Conservation (phyloP, 2,329 filamentous ascomycete genomes). For the Paecilomyces sp. region DNA sequence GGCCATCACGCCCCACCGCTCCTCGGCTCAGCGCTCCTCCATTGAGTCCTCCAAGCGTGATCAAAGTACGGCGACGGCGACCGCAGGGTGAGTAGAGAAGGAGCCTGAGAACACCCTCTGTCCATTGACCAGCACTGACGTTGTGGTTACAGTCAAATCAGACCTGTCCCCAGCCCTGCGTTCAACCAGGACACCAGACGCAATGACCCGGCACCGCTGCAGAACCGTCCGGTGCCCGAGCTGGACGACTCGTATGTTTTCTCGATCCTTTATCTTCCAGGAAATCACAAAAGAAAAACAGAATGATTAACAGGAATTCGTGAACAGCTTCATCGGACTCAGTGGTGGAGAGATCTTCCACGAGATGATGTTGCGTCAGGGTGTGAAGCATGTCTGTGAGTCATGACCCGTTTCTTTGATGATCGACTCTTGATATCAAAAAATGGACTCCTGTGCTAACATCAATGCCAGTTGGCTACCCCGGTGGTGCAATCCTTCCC, state of each 20-base stretch:
- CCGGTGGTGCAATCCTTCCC: conserved; percentile 91
- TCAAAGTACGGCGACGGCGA: conserved; percentile 43
- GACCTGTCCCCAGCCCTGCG: conserved; percentile 57
- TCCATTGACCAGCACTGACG: not conserved
- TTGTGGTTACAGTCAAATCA: conserved; percentile 39
- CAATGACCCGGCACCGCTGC: conserved; percentile 63
- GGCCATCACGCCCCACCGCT: conserved; percentile 41
- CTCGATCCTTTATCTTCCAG: conserved; percentile 1
- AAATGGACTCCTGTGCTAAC: not conserved
- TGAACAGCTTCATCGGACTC: conserved; percentile 75
- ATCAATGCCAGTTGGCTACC: conserved; percentile 64
- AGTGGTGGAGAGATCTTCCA: conserved; percentile 96
- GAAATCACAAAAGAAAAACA: not conserved
- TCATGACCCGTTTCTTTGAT: conserved; percentile 19
- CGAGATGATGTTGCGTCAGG: conserved; percentile 95
- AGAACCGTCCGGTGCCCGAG: conserved; percentile 52
- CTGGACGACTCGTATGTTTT: conserved; percentile 73
- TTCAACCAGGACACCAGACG: conserved; percentile 48
- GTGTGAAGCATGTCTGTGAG: conserved; percentile 90
- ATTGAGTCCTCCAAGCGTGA: conserved; percentile 30
- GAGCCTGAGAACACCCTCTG: not conserved
- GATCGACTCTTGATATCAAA: not conserved
- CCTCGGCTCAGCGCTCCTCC: conserved; percentile 26
- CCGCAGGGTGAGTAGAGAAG: conserved; percentile 48
- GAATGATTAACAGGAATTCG: conserved; percentile 8